phyloP scores from a whole-genome alignment of 2,329 filamentous ascomycete genomes.

The Colletotrichum acutatum region DNA sequence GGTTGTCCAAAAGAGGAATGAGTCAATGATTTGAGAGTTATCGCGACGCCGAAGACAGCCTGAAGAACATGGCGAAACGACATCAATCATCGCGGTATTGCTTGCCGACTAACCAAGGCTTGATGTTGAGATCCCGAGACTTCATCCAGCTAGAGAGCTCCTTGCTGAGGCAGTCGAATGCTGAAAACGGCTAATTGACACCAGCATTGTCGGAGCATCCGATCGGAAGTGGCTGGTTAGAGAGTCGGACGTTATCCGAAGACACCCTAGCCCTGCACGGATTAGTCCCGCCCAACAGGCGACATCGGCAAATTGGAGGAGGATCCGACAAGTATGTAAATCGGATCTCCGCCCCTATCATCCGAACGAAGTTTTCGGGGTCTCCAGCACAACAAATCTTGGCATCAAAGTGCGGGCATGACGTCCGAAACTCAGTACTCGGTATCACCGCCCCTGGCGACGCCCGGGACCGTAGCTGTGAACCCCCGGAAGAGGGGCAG shows the following conservation, averaged over 20 bases:
- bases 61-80: no score
- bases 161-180: background rate
- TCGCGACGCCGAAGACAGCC: no score
- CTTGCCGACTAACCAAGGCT: background rate
- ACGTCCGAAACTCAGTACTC: background rate
- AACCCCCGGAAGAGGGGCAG: constrained; percentile 57
- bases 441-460: constrained; percentile 6
- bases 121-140: background rate
- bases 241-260: background rate
- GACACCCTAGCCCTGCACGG: background rate
- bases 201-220: background rate
- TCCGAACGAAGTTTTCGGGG: background rate
- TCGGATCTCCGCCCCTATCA: constrained; percentile 23
- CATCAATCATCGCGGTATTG: background rate
- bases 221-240: background rate
- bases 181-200: background rate
- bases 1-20: no score
- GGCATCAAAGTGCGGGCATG: constrained; percentile 3
- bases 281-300: background rate
- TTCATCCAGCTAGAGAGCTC: background rate
- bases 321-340: constrained; percentile 3
- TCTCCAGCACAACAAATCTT: background rate
- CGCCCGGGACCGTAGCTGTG: constrained; percentile 10
- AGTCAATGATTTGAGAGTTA: no score
- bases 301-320: background rate